Base-by-base conservation (phyloP, 202 grass and related monocot genomes). In the Brachypodium distachyon region DNA sequence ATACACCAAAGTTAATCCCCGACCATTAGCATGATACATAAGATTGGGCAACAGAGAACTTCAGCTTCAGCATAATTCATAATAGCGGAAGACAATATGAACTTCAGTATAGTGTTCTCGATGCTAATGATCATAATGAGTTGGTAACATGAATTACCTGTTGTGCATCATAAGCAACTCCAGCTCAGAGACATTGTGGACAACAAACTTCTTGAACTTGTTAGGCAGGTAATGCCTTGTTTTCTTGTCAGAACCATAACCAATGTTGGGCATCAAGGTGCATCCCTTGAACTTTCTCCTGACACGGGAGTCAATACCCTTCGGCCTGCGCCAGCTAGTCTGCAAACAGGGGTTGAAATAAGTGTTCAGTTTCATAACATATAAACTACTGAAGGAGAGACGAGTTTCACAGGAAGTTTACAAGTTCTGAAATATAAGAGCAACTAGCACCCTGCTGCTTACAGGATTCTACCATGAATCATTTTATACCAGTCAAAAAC, bases 201-300 rank as follows among this genome's bases (percentile, higher is more conserved):
- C 94, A 17, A 90, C 91, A 56, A 92, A 97, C 70, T 73, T 73
- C 70, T 73, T 73, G 36, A 73, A 57, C 16, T 73, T 73, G 51
- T 73, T 73, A 17, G 70, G 70, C 10, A 57, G 51, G 51, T 73
- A 73, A 41, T 73, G 70, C 36, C 70, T 73, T 8, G 70, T 73
- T 51, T 57, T 73, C 51, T 57, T 73, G 51, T 73, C 51, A 12
- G 51, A 73, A 6, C 70, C 51, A 7, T 73, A 73, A 7, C 51
- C 51, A 57, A 73, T 73, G 44, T 76, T 96, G 22, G 92, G 92
- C 92, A 92, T 96, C 83, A 96, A 84, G 48, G 86, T 89, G 57
- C 43, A 55, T 77, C 92, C 89, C 83, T 94, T 93, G 72, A 93
- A 90, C 84, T 93, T 90, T 46, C 90, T 67, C 72, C 90, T 87